Evolutionary conservation across 2,329 filamentous ascomycete genomes (phyloP).

Genomic region (Canariomyces notabilis): DNA sequence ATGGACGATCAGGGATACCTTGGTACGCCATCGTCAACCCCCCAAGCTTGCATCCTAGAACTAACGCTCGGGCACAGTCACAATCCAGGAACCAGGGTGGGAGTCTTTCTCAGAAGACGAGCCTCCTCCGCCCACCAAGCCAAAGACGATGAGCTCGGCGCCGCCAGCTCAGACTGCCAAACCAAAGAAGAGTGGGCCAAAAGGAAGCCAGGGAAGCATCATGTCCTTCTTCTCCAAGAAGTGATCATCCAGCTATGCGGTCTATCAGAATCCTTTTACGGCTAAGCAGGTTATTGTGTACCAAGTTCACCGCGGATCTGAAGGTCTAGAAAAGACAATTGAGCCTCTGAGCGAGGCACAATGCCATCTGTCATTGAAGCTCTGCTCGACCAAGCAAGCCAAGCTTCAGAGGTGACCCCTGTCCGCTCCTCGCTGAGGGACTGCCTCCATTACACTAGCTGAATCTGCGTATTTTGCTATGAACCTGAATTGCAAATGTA

Average conservation of each 20-base stretch:
- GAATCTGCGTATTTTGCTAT: no score
- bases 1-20: slow-evolving; percentile 89
- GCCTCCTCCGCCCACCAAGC: slow-evolving; percentile 48
- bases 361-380: no score
- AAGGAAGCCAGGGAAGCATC: slow-evolving; percentile 69
- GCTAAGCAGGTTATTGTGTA: no score
- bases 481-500: no score
- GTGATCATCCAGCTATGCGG: slow-evolving; percentile 29
- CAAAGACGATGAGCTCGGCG: slow-evolving; percentile 41
- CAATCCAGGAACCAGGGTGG: slow-evolving; percentile 78
- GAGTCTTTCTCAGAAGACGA: slow-evolving; percentile 94
- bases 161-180: slow-evolving; percentile 41
- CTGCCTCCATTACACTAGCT: no score
- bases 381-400: no score
- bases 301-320: neutral
- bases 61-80: slow-evolving; percentile 52
- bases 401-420: no score
- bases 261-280: neutral
- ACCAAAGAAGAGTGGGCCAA: slow-evolving; percentile 52
- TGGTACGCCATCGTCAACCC: slow-evolving; percentile 47
- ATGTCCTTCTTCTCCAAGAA: slow-evolving; percentile 93
- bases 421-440: no score
- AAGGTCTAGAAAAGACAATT: no score
- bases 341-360: no score
- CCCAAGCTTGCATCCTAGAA: neutral